These are phyloP conservation scores for Astrephomene gubernaculifera DNA, from an alignment of 139 green algal genomes.

Conservation along the genomic window DNA sequence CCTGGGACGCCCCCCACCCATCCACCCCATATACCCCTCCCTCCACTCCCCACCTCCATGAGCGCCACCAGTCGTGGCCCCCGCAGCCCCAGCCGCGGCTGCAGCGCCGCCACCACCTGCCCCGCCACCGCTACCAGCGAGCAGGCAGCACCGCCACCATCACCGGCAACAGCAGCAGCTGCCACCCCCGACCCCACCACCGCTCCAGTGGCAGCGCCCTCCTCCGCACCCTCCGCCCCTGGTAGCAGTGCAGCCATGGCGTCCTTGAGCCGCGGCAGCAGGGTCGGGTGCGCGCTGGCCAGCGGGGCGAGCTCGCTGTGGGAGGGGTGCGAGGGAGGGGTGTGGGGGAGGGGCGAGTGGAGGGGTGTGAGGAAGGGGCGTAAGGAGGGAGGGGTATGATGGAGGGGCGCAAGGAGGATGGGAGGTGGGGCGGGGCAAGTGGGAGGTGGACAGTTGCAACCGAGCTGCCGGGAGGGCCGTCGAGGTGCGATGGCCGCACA, in stretches of 20 bases:
- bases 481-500: background rate
- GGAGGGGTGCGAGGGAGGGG: background rate
- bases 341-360: background rate
- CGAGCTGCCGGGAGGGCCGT: background rate
- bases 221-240: no score
- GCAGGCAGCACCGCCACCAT: no score
- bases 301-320: conserved; percentile 39
- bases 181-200: no score
- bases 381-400: background rate
- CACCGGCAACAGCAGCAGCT: background rate
- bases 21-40: background rate
- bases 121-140: conserved; percentile 32
- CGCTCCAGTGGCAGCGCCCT: no score
- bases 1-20: background rate
- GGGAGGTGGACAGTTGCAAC: background rate
- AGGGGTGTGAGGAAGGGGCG: background rate
- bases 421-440: background rate
- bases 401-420: background rate
- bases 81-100: conserved; percentile 42
- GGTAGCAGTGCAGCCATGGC: conserved; percentile 41
- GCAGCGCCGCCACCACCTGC: conserved; percentile 47
- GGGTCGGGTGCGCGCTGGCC: conserved; percentile 11
- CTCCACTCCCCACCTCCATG: conserved; percentile 34
- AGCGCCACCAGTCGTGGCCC: conserved; percentile 46
- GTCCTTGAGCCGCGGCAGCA: conserved; percentile 48